Percentiles rank a stretch among this genome's conserved stretches.
Conservation (phyloP, 495 filamentous ascomycete species). For the Aspergillus bridgeri region DNA sequence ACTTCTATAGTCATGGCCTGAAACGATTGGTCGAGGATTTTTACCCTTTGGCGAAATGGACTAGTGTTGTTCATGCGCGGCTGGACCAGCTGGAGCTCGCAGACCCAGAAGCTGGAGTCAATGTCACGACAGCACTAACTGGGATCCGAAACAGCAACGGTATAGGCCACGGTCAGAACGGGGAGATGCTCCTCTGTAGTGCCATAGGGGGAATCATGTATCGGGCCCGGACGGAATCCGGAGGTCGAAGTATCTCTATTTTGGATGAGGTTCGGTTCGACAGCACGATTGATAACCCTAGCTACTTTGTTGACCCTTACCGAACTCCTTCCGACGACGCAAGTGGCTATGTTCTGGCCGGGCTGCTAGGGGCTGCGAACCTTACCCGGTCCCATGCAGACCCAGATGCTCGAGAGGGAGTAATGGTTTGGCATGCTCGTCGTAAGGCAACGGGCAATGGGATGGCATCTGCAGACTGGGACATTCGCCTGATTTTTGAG, state of each 20-base stretch:
- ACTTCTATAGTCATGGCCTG: conserved; percentile 47
- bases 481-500: conserved; percentile 50
- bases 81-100: conserved; percentile 14
- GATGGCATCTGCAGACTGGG: conserved; percentile 28
- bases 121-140: conserved; percentile 40
- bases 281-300: conserved; percentile 54
- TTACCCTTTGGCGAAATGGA: conserved; percentile 36
- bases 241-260: conserved; percentile 37
- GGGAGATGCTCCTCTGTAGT: conserved; percentile 46
- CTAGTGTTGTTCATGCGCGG: conserved; percentile 35
- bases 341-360: conserved; percentile 54
- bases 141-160: conserved; percentile 55
- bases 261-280: conserved; percentile 40
- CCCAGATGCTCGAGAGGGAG: conserved; percentile 36
- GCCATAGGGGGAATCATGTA: conserved; percentile 35
- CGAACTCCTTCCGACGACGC: conserved; percentile 34
- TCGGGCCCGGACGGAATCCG: conserved; percentile 19
- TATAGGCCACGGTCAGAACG: conserved; percentile 47
- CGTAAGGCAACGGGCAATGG: conserved; percentile 8
- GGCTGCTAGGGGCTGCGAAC: conserved; percentile 40
- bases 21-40: conserved; percentile 43
- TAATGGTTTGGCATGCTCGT: conserved; percentile 48
- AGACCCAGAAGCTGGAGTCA: conserved; percentile 31
- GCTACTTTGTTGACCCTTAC: conserved; percentile 50
- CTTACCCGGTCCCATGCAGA: conserved; percentile 31